Conservation (phyloP, 345 rosid genomes). For the Lumnitzera littorea region DNA sequence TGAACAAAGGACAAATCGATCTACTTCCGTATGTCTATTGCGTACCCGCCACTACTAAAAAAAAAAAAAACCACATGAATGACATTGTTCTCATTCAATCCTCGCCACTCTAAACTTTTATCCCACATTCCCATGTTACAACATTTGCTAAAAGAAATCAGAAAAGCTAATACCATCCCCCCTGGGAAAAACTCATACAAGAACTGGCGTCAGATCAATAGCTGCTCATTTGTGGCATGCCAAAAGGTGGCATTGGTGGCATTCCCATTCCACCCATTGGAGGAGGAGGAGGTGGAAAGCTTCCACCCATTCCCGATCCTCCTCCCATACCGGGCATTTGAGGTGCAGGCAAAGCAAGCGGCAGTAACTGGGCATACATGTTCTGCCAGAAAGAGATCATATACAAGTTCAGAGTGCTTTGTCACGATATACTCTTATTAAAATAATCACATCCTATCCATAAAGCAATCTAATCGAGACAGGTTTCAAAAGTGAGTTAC, state of each 20-base stretch:
- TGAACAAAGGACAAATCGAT: background rate
- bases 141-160: background rate
- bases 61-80: too few species aligned
- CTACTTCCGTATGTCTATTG: too few species aligned
- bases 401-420: background rate
- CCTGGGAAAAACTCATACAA: background rate
- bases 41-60: too few species aligned
- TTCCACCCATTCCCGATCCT: conserved; percentile 31
- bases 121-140: too few species aligned
- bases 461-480: too few species aligned
- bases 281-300: conserved; percentile 17
- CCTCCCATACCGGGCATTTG: conserved; percentile 77
- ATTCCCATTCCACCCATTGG: conserved; percentile 43
- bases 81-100: too few species aligned
- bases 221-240: conserved; percentile 66
- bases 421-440: background rate
- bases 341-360: conserved; percentile 86
- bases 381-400: conserved; percentile 33
- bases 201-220: conserved; percentile 18
- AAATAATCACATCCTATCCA: background rate
- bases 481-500: too few species aligned
- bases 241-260: conserved; percentile 70
- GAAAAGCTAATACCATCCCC: background rate
- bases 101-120: too few species aligned
- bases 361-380: conserved; percentile 88